phyloP scores from a whole-genome alignment of 169 alveolate species.

The Eimeria acervulina region DNA sequence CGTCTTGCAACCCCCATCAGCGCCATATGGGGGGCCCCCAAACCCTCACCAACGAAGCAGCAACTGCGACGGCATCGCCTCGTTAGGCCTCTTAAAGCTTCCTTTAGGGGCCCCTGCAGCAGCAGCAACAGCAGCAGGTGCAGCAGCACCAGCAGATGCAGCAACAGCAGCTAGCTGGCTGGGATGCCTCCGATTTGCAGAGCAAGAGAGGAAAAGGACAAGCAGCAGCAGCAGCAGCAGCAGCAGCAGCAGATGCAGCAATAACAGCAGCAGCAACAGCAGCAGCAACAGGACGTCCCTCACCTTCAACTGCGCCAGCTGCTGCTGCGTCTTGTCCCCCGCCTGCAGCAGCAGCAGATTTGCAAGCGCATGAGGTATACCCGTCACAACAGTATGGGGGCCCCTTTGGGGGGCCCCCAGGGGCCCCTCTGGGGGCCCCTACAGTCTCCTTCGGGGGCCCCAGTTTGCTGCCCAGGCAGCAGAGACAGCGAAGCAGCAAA shows the following conservation, averaged over 20 bases:
- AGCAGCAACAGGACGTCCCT: not conserved
- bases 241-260: constrained; percentile 6
- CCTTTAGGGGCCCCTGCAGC: constrained; percentile 54
- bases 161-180: not conserved
- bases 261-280: not conserved
- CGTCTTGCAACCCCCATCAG: not conserved
- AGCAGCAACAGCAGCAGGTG: constrained; percentile 11
- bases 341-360: not conserved
- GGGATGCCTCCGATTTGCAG: not conserved
- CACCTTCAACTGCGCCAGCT: not conserved
- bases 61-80: not conserved
- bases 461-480: too few species aligned
- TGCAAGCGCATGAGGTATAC: too few species aligned
- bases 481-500: too few species aligned
- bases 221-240: not conserved
- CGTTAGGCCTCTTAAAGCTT: not conserved
- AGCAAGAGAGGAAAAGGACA: not conserved
- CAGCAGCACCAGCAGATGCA: not conserved
- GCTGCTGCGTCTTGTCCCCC: not conserved
- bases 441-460: too few species aligned
- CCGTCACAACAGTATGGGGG: not conserved
- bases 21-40: constrained; percentile 43
- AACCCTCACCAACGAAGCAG: constrained; percentile 6
- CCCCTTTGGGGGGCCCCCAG: not conserved
- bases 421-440: not conserved